Evolutionary conservation across 306 rosid genomes (phyloP), one percentile per base, ranked within the genome.

Genomic region (Pyrus communis): DNA sequence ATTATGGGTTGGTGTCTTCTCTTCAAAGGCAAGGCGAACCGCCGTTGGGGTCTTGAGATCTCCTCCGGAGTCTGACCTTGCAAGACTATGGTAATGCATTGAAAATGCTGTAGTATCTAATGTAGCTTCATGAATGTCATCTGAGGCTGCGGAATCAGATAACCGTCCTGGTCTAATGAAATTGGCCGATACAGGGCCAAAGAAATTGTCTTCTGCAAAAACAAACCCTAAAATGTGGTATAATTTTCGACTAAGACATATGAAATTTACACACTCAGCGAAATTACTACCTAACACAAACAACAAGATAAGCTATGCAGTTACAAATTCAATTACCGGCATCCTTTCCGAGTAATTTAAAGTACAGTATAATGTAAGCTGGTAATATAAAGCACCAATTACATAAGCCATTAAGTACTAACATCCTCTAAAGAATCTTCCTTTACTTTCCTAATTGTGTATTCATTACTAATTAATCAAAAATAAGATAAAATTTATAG

Each of bases 81-180:
- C 97, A 76, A 95, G 82, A 73, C 97, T 95, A 61, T 91, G 93
- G 75, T 89, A 95, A 83, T 95, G 99, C 96, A 92, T 52, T 9
- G 99, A 95, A 85, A 95, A 95, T 7, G 92, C 90, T 1, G 93
- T 95, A 4, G 97, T 89, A 70, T 95, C 99, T 97, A 95, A 86
- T 3, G 99, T 95, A 69, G 89, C 86, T 33, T 93, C 98, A 62
- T 82, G 84, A 28, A 83, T 71, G 21, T 82, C 87, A 83, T 88
- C 92, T 0, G 97, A 92, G 28, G 82, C 92, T 55, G 85, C 91
- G 1, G 92, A 89, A 76, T 89, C 96, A 3, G 90, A 89, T 49
- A 95, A 75, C 49, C 84, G 86, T 38, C 85, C 91, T 2, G 96
- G 92, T 77, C 92, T 83, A 69, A 95, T 95, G 85, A 95, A 95